phyloP scores from a whole-genome alignment of 129 eudicot species.

The Flaveria ramosissima region DNA sequence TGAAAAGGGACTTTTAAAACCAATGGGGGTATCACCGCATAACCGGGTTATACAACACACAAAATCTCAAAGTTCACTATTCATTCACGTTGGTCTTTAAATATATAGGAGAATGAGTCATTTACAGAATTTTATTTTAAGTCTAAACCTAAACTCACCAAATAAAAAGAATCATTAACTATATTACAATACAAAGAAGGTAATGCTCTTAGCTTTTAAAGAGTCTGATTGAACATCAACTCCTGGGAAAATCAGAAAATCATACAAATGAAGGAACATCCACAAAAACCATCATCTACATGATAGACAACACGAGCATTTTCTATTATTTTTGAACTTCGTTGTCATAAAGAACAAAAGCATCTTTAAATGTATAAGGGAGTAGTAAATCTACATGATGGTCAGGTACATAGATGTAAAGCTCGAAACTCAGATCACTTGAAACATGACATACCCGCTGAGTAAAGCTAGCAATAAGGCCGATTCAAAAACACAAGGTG shows the following conservation, averaged over 20 bases:
- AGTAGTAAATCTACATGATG: conserved; percentile 22
- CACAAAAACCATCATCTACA: neutral
- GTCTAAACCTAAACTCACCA: too few species aligned
- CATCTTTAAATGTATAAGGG: neutral
- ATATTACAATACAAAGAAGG: neutral
- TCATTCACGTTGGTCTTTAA: too few species aligned
- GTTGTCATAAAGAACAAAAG: neutral
- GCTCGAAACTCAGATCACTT: conserved; percentile 7
- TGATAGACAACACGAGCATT: neutral
- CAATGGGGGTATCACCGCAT: too few species aligned
- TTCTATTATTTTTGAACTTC: neutral
- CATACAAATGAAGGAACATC: neutral
- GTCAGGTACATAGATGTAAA: conserved; percentile 17
- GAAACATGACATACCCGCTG: conserved; percentile 12
- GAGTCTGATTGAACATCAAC: neutral
- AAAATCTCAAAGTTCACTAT: too few species aligned
- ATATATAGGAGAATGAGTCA: too few species aligned
- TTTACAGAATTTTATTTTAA: too few species aligned
- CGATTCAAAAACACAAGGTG: too few species aligned
- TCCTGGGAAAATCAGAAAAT: neutral
- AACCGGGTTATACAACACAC: too few species aligned
- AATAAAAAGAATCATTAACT: too few species aligned
- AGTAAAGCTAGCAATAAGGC: neutral
- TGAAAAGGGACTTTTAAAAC: too few species aligned
- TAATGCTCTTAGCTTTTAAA: neutral